Evolutionary conservation across 176 grass and related monocot species (phyloP), one percentile per base, ranked within the genome.

Genomic region (Hordeum marinum): DNA sequence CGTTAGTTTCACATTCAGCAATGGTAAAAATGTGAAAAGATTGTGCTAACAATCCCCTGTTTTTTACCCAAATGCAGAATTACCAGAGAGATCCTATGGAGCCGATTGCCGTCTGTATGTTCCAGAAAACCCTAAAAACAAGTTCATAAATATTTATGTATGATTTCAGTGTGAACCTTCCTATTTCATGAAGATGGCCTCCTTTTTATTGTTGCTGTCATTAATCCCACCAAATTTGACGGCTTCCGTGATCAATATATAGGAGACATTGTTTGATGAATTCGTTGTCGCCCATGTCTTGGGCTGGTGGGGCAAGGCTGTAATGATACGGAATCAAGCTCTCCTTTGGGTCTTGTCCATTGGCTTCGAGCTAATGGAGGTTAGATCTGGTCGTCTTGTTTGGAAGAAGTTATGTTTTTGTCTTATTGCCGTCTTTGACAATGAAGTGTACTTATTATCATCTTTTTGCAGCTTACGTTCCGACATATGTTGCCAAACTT

Each of bases 91-190:
- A 77, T 99, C 96, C 50, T 99, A 99, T 77, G 94, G 96, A 63
- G 86, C 88, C 10, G 96, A 99, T 82, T 99, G 96, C 37, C 96
- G 94, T 84, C 77, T 99, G 83, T 99, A 94, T 92, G 94, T 96
- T 82, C 96, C 96, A 9, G 96, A 99, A 91, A 92, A 92, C 89
- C 91, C 94, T 88, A 92, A 94, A 90, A 94, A 88, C 89, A 99
- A 93, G 90, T 99, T 96, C 87, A 91, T 91, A 89, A 99, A 99
- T 91, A 78, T 99, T 90, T 96, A 99, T 89, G 96, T 99, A 99
- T 89, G 96, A 90, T 85, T 81, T 86, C 79, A 68, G 32, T 57
- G 83, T 81, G 81, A 87, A 64, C 81, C 41, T 81, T 92, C 78
- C 82, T 69, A 89, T 94, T 87, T 86, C 65, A 60, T 76, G 29